Percentiles rank a stretch among this genome's conserved stretches.
Conservation (phyloP, 352 stramenopile species). For the Globisporangium spiculum region DNA sequence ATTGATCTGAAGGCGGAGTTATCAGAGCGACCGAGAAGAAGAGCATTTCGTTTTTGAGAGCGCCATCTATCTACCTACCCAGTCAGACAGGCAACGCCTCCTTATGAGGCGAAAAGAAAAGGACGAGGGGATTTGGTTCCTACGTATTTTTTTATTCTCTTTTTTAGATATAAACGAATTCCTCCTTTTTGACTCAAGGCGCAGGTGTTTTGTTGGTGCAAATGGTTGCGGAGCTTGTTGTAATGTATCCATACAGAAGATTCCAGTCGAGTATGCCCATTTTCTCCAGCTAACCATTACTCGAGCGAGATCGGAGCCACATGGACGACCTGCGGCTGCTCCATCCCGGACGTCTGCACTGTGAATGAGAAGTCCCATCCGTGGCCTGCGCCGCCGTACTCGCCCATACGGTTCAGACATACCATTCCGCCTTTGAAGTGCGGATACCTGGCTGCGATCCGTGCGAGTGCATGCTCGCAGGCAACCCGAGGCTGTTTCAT, state of each 20-base stretch:
- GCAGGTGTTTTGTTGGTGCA: neutral
- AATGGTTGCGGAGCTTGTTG: neutral
- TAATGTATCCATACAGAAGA: neutral
- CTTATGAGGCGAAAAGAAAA: neutral
- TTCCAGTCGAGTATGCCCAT: neutral
- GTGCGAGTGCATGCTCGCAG: conserved; percentile 49
- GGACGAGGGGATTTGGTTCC: neutral
- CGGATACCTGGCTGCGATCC: conserved; percentile 54
- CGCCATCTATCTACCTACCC: neutral
- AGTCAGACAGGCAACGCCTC: neutral
- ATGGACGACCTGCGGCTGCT: conserved; percentile 42
- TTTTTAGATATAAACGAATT: conserved; percentile 6
- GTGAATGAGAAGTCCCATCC: conserved; percentile 74
- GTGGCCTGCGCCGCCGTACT: conserved; percentile 72
- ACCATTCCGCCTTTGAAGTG: conserved; percentile 78
- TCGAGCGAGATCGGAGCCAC: conserved; percentile 39
- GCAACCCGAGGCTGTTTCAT: conserved; percentile 48
- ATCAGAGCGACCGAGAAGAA: neutral
- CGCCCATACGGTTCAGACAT: conserved; percentile 66
- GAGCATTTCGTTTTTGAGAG: neutral
- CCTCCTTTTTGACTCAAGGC: neutral
- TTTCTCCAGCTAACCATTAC: conserved; percentile 6
- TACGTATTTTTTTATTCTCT: neutral
- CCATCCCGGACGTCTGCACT: conserved; percentile 63
- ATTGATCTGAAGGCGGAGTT: neutral